phyloP scores from a whole-genome alignment of 2,329 filamentous ascomycete species.

The Hymenoscyphus occultus region DNA sequence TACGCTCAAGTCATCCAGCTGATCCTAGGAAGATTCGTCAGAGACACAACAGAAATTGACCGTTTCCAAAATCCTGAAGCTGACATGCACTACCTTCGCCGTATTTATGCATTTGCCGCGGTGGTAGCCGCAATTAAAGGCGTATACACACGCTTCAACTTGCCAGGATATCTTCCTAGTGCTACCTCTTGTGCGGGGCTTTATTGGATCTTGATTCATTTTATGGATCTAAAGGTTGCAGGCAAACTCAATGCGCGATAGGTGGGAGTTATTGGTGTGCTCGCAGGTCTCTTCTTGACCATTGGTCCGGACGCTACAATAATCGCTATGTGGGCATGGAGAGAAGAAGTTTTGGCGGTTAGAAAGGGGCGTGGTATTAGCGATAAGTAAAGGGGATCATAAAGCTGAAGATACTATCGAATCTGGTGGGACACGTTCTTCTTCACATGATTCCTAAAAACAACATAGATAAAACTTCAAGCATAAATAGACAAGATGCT shows the following conservation, averaged over 20 bases:
- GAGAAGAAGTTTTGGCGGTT: conserved; percentile 37
- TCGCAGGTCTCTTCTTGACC: conserved; percentile 22
- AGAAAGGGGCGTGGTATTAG: not conserved
- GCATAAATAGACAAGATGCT: too few relatives aligned
- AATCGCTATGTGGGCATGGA: conserved; percentile 35
- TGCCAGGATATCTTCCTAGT: conserved; percentile 26
- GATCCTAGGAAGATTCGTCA: conserved; percentile 19
- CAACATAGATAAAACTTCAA: too few relatives aligned
- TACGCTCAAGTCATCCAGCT: conserved; percentile 24
- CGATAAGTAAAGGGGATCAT: not conserved
- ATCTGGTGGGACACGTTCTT: not conserved
- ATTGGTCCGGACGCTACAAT: conserved; percentile 35
- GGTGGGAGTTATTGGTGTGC: conserved; percentile 25
- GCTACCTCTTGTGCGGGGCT: conserved; percentile 26
- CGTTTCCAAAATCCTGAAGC: conserved; percentile 25
- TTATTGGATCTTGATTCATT: conserved; percentile 35
- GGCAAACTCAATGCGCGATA: conserved; percentile 31
- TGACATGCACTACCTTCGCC: conserved; percentile 29
- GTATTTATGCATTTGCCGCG: conserved; percentile 24
- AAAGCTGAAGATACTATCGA: not conserved
- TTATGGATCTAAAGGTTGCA: conserved; percentile 37
- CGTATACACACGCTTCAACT: conserved; percentile 21
- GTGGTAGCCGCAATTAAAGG: conserved; percentile 15
- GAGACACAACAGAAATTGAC: conserved; percentile 23
- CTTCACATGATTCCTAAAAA: not conserved